Evolutionary conservation across 2,329 filamentous ascomycete species (phyloP).

Genomic region (Xylariomycetidae sp.): DNA sequence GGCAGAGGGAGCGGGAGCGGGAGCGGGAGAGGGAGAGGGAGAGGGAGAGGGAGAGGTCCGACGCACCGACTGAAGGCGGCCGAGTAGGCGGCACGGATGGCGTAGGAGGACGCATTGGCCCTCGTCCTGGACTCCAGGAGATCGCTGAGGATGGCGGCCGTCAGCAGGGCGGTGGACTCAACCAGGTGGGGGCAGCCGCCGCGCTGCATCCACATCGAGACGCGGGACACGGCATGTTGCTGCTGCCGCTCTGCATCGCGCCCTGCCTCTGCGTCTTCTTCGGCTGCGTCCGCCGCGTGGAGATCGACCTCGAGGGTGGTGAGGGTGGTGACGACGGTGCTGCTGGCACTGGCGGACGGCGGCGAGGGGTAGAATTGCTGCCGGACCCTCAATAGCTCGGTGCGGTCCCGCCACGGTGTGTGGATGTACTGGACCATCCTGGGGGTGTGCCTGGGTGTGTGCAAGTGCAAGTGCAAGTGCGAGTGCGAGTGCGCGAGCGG

Average conservation of each 20-base stretch:
- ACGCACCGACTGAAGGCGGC: constrained; percentile 68
- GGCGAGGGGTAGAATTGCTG: constrained; percentile 50
- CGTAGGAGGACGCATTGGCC: constrained; percentile 43
- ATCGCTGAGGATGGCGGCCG: constrained; percentile 64
- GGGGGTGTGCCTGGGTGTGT: too few relatives aligned
- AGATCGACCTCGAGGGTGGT: constrained; percentile 11
- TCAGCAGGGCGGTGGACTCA: constrained; percentile 70
- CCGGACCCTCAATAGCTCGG: constrained; percentile 61
- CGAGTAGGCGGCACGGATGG: constrained; percentile 63
- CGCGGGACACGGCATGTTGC: constrained; percentile 46
- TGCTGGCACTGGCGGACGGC: constrained; percentile 7
- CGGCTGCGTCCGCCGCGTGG: constrained; percentile 5
- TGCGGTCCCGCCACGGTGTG: constrained; percentile 64
- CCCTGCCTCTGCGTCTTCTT: constrained; percentile 8
- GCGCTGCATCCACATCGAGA: constrained; percentile 65
- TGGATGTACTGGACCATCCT: constrained; percentile 66
- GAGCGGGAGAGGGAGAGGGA: not conserved
- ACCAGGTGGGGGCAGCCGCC: constrained; percentile 72
- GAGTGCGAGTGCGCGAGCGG: too few relatives aligned
- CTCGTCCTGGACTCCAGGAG: constrained; percentile 28
- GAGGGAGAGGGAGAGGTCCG: not conserved
- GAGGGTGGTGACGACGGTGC: too few relatives aligned
- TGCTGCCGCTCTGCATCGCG: constrained; percentile 16
- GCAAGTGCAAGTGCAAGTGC: too few relatives aligned
- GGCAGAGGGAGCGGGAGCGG: not conserved